These are phyloP conservation scores for Erysimum cheiranthoides DNA, from an alignment of 345 rosid genomes.

Conservation along the genomic window DNA sequence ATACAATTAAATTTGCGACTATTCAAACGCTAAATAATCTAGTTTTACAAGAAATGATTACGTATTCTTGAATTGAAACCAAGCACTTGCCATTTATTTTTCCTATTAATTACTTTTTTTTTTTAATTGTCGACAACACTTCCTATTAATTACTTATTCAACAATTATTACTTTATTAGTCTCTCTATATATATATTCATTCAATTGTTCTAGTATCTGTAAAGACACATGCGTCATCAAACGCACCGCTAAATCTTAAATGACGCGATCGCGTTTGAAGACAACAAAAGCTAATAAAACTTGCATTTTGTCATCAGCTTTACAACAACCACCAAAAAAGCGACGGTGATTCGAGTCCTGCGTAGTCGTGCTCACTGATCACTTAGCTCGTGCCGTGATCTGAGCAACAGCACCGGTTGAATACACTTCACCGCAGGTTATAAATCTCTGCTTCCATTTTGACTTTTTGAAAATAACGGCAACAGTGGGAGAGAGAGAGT, in stretches of 20 bases:
- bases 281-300: neutral
- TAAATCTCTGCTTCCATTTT: slow-evolving; percentile 29
- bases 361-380: slow-evolving; percentile 35
- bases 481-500: slow-evolving; percentile 33
- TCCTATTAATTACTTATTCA: neutral
- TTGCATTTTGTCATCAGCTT: slow-evolving; percentile 14
- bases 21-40: slow-evolving; percentile 14
- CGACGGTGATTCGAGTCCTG: slow-evolving; percentile 36
- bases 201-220: neutral
- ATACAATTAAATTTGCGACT: neutral
- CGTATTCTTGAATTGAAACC: slow-evolving; percentile 6
- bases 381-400: slow-evolving; percentile 25
- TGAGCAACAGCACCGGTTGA: slow-evolving; percentile 2
- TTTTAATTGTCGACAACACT: too few species aligned
- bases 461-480: slow-evolving; percentile 39
- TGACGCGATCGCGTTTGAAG: slow-evolving; percentile 29
- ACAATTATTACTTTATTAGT: too few species aligned
- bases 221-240: slow-evolving; percentile 34
- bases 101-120: neutral
- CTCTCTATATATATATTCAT: neutral
- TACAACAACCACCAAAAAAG: slow-evolving; percentile 12
- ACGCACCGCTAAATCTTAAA: slow-evolving; percentile 33
- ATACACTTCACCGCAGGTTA: slow-evolving; percentile 4
- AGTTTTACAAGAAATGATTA: slow-evolving; percentile 19
- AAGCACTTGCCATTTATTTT: slow-evolving; percentile 5